Conservation (phyloP, 495 filamentous ascomycete genomes). For the Aspergillus sclerotiicarbonarius region DNA sequence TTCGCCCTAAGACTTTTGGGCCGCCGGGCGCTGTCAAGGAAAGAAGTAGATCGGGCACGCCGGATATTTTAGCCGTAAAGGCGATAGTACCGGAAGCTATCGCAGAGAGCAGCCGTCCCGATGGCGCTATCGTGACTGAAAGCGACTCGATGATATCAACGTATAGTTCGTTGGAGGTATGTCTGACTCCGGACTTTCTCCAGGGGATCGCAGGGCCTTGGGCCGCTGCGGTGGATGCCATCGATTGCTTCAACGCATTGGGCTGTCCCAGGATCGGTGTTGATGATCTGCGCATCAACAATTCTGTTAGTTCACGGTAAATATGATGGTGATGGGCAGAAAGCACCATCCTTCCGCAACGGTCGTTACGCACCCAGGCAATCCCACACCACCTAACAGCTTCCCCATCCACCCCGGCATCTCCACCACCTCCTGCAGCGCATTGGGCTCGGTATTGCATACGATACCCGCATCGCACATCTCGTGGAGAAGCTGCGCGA, state of each 20-base stretch:
- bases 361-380: constrained; percentile 60
- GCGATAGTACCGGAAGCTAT: constrained; percentile 90
- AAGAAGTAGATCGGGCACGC: constrained; percentile 83
- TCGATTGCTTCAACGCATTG: constrained; percentile 47
- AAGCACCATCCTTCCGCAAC: neutral
- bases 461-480: constrained; percentile 96
- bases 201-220: constrained; percentile 69
- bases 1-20: constrained; percentile 65
- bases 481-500: constrained; percentile 88
- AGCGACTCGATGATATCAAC: constrained; percentile 93
- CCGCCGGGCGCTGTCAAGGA: constrained; percentile 76
- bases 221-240: constrained; percentile 36
- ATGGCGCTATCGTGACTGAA: constrained; percentile 82
- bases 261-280: constrained; percentile 42
- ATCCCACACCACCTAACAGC: constrained; percentile 80
- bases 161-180: constrained; percentile 96
- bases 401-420: constrained; percentile 87
- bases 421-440: constrained; percentile 86
- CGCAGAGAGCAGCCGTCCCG: constrained; percentile 80
- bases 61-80: constrained; percentile 92
- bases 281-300: constrained; percentile 29
- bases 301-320: no score
- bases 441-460: constrained; percentile 89
- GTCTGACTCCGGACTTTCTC: constrained; percentile 87
- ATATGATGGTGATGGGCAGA: neutral